Evolutionary conservation across 441 rosid species (phyloP).

Genomic region (Pelargonium myrrhifolium): DNA sequence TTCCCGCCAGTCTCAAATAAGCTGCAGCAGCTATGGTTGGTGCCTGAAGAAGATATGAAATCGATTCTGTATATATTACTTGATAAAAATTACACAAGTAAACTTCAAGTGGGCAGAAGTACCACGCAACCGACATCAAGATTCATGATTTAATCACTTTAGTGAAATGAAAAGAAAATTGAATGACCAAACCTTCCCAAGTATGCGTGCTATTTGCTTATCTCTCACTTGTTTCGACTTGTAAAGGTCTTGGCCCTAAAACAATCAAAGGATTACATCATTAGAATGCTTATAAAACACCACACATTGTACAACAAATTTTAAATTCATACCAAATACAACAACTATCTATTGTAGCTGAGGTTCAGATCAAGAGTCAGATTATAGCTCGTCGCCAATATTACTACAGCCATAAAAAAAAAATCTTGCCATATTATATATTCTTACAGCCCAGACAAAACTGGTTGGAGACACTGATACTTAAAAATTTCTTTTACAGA

Average conservation of each 20-base stretch:
- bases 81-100: neutral
- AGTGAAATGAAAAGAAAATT: slow-evolving; percentile 1
- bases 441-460: too few species aligned
- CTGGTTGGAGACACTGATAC: neutral
- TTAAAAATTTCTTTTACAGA: neutral
- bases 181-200: slow-evolving; percentile 71
- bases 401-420: too few species aligned
- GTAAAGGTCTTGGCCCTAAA: slow-evolving; percentile 77
- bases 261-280: slow-evolving; percentile 11
- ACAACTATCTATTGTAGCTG: too few species aligned
- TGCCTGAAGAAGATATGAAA: slow-evolving; percentile 36
- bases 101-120: neutral
- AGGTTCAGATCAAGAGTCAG: neutral
- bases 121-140: neutral
- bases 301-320: neutral
- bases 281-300: slow-evolving; percentile 2
- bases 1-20: slow-evolving; percentile 85
- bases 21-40: slow-evolving; percentile 98
- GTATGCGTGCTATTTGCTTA: slow-evolving; percentile 85
- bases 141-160: neutral
- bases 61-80: neutral
- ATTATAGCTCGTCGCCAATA: neutral
- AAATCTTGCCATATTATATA: neutral
- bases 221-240: slow-evolving; percentile 84
- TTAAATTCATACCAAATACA: neutral